A percentile compares a stretch with the other conserved stretches of the same genome.
phyloP scores from a whole-genome alignment of 2,329 filamentous ascomycete species.

The Aureobasidium namibiae region DNA sequence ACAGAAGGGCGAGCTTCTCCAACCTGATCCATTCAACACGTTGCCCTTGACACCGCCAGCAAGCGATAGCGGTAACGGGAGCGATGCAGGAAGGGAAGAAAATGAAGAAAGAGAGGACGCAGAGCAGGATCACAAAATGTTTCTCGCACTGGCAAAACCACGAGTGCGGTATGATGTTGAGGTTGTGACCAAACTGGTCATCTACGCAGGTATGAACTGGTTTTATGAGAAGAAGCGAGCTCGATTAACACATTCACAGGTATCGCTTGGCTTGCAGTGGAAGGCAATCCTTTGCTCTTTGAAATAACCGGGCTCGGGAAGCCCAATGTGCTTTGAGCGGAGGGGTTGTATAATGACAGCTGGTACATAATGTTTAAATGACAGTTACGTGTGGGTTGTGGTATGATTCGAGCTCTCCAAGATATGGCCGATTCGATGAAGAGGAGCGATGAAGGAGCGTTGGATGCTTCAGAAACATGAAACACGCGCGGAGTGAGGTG shows the following conservation, averaged over 20 bases:
- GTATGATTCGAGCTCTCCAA: too few species aligned
- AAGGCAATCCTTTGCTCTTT: slow-evolving; percentile 65
- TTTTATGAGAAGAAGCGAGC: neutral
- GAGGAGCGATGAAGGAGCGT: neutral
- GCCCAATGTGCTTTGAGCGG: neutral
- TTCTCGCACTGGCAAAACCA: slow-evolving; percentile 73
- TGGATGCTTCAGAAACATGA: slow-evolving; percentile 3
- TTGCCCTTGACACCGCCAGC: slow-evolving; percentile 24
- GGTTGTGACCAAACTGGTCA: slow-evolving; percentile 90
- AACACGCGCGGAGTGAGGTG: neutral
- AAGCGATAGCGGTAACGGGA: slow-evolving; percentile 21
- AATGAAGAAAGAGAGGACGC: slow-evolving; percentile 30
- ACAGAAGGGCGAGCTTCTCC: neutral
- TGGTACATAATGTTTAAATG: neutral
- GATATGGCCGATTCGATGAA: neutral
- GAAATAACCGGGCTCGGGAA: slow-evolving; percentile 9
- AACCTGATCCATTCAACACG: neutral
- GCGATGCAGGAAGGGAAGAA: slow-evolving; percentile 12
- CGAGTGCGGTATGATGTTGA: slow-evolving; percentile 96
- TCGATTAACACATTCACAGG: slow-evolving; percentile 40
- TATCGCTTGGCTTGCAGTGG: slow-evolving; percentile 74
- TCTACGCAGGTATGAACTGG: slow-evolving; percentile 65
- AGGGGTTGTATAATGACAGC: neutral
- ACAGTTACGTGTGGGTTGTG: neutral
- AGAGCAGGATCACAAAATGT: slow-evolving; percentile 55